Conservation (phyloP, 257 asterid genomes). For the Anisodus tanguticus region DNA sequence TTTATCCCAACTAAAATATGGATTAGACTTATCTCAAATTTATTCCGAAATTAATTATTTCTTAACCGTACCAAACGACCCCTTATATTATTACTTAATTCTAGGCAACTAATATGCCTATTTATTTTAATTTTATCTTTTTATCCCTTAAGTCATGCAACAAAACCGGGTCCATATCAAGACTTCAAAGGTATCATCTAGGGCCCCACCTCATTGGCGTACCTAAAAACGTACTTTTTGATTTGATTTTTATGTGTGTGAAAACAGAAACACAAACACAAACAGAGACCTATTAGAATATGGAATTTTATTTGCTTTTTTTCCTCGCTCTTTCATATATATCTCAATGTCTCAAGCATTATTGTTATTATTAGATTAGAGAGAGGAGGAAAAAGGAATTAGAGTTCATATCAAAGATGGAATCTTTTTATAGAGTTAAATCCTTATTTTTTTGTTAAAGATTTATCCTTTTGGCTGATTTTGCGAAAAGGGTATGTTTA, state of each 20-base stretch:
- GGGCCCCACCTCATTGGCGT: not conserved
- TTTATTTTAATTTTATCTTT: not conserved
- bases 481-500: not conserved
- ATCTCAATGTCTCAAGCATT: not conserved
- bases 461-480: not conserved
- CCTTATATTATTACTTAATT: not conserved
- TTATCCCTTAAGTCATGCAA: not conserved
- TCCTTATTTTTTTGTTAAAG: not conserved
- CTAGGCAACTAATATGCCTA: not conserved
- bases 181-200: not conserved
- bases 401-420: not conserved
- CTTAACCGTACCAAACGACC: too few relatives aligned
- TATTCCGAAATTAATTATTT: too few relatives aligned
- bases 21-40: too few relatives aligned
- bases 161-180: constrained; percentile 8
- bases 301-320: not conserved
- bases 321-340: not conserved
- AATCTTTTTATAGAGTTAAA: not conserved
- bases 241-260: not conserved
- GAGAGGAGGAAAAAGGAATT: not conserved
- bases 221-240: not conserved
- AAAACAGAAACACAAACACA: not conserved
- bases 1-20: too few relatives aligned
- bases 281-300: not conserved
- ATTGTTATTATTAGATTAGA: not conserved